These are phyloP conservation scores for Mycena albidolilacea DNA, from an alignment of 768 basidiomycete genomes.

Conservation along the genomic window DNA sequence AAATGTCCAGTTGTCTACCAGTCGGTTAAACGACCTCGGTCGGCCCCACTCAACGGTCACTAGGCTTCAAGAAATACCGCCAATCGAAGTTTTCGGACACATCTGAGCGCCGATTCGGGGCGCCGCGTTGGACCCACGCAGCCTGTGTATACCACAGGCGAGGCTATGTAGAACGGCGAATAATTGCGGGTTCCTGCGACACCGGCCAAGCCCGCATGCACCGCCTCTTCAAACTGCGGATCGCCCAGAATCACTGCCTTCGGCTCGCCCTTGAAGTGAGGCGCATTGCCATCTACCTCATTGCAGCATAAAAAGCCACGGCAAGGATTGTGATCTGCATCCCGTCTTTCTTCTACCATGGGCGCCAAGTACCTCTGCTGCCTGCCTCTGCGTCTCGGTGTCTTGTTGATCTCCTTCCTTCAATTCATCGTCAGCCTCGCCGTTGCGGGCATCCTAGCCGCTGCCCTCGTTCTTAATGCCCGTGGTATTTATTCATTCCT, in stretches of 20 bases:
- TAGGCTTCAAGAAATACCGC: too few relatives aligned
- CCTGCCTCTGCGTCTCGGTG: slow-evolving; percentile 58
- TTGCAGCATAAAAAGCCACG: background rate
- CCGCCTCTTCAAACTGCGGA: background rate
- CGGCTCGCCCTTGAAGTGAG: background rate
- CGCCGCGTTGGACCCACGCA: background rate
- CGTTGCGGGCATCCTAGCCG: slow-evolving; percentile 46
- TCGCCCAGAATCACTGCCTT: background rate
- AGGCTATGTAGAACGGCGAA: background rate
- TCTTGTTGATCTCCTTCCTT: slow-evolving; percentile 56
- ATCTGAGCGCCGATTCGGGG: background rate
- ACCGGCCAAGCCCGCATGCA: background rate
- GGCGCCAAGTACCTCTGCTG: slow-evolving; percentile 46
- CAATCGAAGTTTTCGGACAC: background rate
- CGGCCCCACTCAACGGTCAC: too few relatives aligned
- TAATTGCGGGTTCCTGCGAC: background rate
- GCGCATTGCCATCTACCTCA: background rate
- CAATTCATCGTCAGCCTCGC: slow-evolving; percentile 54
- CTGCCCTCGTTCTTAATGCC: slow-evolving; percentile 48
- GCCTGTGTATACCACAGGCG: background rate
- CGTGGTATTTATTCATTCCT: background rate
- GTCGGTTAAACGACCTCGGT: too few relatives aligned
- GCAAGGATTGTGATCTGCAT: background rate
- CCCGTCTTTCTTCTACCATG: slow-evolving; percentile 2
- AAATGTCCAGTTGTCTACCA: too few relatives aligned